phyloP scores from a whole-genome alignment of 257 asterid genomes.

The Solanum tarijense region DNA sequence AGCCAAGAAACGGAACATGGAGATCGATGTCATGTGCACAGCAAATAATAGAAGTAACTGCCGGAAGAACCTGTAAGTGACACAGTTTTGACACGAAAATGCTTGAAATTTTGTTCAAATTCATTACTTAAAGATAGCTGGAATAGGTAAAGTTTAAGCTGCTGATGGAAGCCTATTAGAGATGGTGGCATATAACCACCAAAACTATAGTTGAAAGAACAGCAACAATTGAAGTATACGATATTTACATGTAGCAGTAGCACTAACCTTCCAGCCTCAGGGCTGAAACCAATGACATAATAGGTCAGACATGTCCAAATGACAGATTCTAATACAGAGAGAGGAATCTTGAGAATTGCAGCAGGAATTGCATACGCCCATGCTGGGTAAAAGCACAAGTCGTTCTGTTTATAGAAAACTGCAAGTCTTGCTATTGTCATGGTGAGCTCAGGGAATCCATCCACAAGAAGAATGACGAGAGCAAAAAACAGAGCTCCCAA shows the following conservation, averaged over 20 bases:
- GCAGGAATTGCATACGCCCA: constrained; percentile 52
- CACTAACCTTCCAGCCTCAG: constrained; percentile 54
- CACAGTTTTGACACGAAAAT: background rate
- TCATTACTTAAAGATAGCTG: background rate
- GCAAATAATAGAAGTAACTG: constrained; percentile 35
- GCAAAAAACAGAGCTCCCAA: constrained; percentile 42
- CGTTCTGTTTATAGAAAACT: constrained; percentile 47
- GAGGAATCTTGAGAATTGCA: constrained; percentile 39
- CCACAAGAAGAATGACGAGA: constrained; percentile 34
- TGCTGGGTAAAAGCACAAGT: constrained; percentile 39
- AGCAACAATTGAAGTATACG: background rate
- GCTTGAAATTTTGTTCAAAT: background rate
- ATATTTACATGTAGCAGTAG: background rate
- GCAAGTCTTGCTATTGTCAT: constrained; percentile 36
- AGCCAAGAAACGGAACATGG: constrained; percentile 62
- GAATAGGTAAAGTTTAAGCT: background rate
- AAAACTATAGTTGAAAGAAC: background rate
- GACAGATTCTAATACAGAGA: constrained; percentile 31
- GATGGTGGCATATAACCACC: background rate
- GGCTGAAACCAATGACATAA: constrained; percentile 38
- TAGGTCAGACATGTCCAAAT: constrained; percentile 53
- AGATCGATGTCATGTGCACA: constrained; percentile 44
- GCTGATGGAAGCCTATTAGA: background rate
- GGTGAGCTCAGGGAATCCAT: constrained; percentile 43
- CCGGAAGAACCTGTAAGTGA: constrained; percentile 48